phyloP scores from a whole-genome alignment of 176 grass and related monocot genomes.

The Canna indica region DNA sequence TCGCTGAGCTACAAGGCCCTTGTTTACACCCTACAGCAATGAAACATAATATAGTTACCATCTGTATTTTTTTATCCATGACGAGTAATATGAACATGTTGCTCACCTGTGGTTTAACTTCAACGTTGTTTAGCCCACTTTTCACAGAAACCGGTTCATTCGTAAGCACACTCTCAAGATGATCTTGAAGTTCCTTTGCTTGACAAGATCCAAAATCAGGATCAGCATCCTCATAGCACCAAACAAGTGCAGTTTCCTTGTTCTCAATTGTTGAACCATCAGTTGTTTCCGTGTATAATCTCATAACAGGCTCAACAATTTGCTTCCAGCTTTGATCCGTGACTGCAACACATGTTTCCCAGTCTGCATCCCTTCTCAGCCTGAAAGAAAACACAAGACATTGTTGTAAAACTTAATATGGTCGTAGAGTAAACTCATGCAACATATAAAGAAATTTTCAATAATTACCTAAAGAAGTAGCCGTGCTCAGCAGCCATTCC shows the following conservation, averaged over 20 bases:
- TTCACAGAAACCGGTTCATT: conserved; percentile 88
- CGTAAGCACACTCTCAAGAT: conserved; percentile 71
- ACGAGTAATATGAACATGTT: background rate
- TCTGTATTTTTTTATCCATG: no score
- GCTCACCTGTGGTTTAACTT: conserved; percentile 89
- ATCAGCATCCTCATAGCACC: conserved; percentile 81
- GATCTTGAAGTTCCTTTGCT: conserved; percentile 81
- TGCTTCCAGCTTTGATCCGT: conserved; percentile 85
- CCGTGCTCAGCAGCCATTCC: conserved; percentile 77
- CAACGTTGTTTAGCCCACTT: conserved; percentile 54
- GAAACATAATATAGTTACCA: background rate
- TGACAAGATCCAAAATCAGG: conserved; percentile 91
- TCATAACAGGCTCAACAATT: conserved; percentile 86
- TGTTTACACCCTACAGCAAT: conserved; percentile 55
- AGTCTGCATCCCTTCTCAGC: conserved; percentile 52
- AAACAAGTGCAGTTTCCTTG: conserved; percentile 77
- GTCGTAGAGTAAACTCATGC: background rate
- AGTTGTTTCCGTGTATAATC: conserved; percentile 73
- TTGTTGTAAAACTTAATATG: background rate
- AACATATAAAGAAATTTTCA: background rate
- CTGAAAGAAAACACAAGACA: conserved; percentile 24
- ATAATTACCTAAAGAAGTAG: conserved; percentile 65
- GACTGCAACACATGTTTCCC: conserved; percentile 41
- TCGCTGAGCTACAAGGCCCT: conserved; percentile 55
- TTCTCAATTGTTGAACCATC: conserved; percentile 77